phyloP scores from a whole-genome alignment of 2,329 filamentous ascomycete genomes.

The Monosporascus sp. region DNA sequence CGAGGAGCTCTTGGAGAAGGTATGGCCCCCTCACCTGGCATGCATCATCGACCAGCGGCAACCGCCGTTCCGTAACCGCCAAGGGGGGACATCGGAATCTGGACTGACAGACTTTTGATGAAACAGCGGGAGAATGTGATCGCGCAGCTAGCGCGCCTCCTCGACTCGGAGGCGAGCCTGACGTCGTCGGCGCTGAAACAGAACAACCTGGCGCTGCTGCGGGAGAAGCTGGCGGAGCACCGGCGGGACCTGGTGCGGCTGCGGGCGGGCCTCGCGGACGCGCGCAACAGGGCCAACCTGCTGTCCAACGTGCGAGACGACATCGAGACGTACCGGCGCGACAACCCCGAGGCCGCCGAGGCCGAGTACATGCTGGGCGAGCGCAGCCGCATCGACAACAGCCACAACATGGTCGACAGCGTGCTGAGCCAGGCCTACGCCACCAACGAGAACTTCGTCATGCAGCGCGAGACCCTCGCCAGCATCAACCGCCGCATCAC shows the following conservation, averaged over 20 bases:
- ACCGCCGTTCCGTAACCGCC: too few relatives aligned
- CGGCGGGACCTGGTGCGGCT: slow-evolving; percentile 75
- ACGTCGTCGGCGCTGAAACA: slow-evolving; percentile 93
- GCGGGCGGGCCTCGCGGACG: slow-evolving; percentile 65
- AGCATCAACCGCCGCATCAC: slow-evolving; percentile 91
- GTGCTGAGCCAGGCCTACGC: slow-evolving; percentile 95
- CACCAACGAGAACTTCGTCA: slow-evolving; percentile 82
- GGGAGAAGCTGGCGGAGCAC: slow-evolving; percentile 85
- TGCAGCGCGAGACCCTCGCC: slow-evolving; percentile 82
- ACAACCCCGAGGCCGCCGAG: slow-evolving; percentile 77
- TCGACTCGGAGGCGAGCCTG: slow-evolving; percentile 85
- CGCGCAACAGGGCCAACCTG: slow-evolving; percentile 83
- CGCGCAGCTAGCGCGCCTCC: slow-evolving; percentile 75
- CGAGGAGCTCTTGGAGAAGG: slow-evolving; percentile 78
- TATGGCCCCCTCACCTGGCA: slow-evolving; percentile 29
- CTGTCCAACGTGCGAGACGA: slow-evolving; percentile 87
- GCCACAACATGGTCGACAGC: slow-evolving; percentile 81
- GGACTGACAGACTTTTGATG: slow-evolving; percentile 7
- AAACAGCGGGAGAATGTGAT: slow-evolving; percentile 74
- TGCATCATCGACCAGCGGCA: slow-evolving; percentile 1
- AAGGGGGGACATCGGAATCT: too few relatives aligned
- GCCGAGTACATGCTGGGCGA: slow-evolving; percentile 97
- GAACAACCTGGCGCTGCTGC: slow-evolving; percentile 87
- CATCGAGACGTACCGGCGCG: slow-evolving; percentile 80
- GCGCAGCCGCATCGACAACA: slow-evolving; percentile 78